These are phyloP conservation scores for Magnaporthiopsis rhizophila DNA, from an alignment of 2,329 filamentous ascomycete species.

Conservation along the genomic window DNA sequence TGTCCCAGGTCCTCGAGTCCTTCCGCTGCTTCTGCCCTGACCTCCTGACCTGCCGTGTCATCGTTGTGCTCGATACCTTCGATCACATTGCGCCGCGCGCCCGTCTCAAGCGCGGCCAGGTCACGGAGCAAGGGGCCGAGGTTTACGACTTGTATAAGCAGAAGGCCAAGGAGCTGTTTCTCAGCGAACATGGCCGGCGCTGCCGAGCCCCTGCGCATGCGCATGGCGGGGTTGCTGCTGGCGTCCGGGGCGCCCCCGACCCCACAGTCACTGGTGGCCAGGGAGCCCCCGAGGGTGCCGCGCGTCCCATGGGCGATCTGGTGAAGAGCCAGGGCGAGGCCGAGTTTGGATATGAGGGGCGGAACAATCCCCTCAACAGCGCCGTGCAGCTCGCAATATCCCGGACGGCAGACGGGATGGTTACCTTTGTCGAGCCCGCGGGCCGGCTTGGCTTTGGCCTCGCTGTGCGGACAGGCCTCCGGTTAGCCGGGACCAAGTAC, in stretches of 20 bases:
- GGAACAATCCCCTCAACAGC: slow-evolving; percentile 23
- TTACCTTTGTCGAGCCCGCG: slow-evolving; percentile 41
- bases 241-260: too few relatives aligned
- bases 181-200: slow-evolving; percentile 10
- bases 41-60: slow-evolving; percentile 33
- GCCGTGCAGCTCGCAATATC: slow-evolving; percentile 27
- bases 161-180: slow-evolving; percentile 35
- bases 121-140: slow-evolving; percentile 36
- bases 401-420: slow-evolving; percentile 24
- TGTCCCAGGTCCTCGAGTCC: slow-evolving; percentile 37
- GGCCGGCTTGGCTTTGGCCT: slow-evolving; percentile 44
- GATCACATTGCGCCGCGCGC: slow-evolving; percentile 34
- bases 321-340: slow-evolving; percentile 24
- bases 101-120: slow-evolving; percentile 45
- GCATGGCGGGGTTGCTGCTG: neutral
- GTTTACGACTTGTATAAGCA: slow-evolving; percentile 36
- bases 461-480: slow-evolving; percentile 42
- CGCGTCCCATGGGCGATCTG: slow-evolving; percentile 8
- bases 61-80: slow-evolving; percentile 45
- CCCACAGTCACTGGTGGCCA: neutral
- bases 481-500: slow-evolving; percentile 37
- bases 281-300: too few relatives aligned
- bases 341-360: slow-evolving; percentile 36
- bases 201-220: neutral
- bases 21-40: slow-evolving; percentile 33